Percentiles rank a stretch among this genome's conserved stretches.
Conservation (phyloP, 1,284 basidiomycete genomes). For the Stygiomarasmius scandens region DNA sequence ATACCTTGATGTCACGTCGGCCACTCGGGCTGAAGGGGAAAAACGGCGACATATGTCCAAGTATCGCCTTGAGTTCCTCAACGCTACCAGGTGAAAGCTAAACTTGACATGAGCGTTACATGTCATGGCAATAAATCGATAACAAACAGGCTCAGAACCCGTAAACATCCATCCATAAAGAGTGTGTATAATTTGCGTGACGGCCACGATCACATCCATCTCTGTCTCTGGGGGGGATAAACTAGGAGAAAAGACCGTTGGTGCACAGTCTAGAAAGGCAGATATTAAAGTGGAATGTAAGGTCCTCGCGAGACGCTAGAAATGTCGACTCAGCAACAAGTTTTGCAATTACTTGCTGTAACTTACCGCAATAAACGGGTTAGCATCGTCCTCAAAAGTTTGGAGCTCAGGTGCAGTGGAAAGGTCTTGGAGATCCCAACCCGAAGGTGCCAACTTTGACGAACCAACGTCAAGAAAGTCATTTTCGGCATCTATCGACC, state of each 20-base stretch:
- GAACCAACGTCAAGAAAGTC: background rate
- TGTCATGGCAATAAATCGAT: background rate
- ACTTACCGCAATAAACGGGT: conserved; percentile 4
- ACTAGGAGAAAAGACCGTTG: conserved; percentile 74
- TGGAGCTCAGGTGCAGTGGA: background rate
- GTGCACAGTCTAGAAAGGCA: conserved; percentile 85
- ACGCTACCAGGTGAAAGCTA: conserved; percentile 1
- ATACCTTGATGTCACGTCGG: conserved; percentile 60
- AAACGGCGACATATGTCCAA: conserved; percentile 77
- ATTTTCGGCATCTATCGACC: background rate
- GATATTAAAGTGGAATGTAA: conserved; percentile 78
- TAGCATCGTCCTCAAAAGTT: background rate
- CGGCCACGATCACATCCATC: conserved; percentile 62
- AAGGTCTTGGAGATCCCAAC: background rate
- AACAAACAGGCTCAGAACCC: conserved; percentile 20
- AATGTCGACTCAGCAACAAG: background rate
- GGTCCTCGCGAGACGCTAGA: conserved; percentile 50
- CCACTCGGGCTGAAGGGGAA: conserved; percentile 72
- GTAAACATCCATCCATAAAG: conserved; percentile 70
- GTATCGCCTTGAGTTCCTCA: conserved; percentile 57
- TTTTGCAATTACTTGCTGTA: background rate
- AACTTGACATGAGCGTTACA: background rate
- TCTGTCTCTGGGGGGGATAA: conserved; percentile 59
- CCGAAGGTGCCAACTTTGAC: background rate
- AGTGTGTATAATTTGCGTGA: conserved; percentile 62